Evolutionary conservation across 192 early-diverging fungal species (phyloP).

Genomic region (Coemansia sp.): DNA sequence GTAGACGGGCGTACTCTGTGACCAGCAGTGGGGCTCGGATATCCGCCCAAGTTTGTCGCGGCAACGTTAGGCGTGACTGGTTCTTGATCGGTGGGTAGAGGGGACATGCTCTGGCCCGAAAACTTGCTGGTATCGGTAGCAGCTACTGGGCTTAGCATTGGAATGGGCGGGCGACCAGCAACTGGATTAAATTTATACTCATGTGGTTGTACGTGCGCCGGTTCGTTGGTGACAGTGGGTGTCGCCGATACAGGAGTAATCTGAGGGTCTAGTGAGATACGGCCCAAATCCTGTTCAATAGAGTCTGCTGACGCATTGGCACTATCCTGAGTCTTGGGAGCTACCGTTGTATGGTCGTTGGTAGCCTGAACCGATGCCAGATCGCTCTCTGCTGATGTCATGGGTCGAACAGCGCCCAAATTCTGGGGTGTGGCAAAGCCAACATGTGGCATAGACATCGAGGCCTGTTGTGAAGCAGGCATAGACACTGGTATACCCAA

Average conservation of each 20-base stretch:
- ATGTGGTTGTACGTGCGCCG: slow-evolving; percentile 4
- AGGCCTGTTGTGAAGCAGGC: slow-evolving; percentile 9
- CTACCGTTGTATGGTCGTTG: neutral
- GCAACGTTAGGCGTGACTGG: neutral
- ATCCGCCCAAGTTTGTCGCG: neutral
- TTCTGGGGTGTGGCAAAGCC: neutral
- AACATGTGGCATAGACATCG: slow-evolving; percentile 11
- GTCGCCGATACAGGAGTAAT: neutral
- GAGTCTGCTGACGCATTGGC: slow-evolving; percentile 12
- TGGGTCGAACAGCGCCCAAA: neutral
- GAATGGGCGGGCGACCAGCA: slow-evolving; percentile 45
- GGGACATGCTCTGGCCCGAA: neutral
- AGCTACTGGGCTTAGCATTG: slow-evolving; percentile 18
- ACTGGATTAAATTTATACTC: slow-evolving; percentile 50
- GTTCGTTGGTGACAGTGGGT: slow-evolving; percentile 1
- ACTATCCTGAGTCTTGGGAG: slow-evolving; percentile 8
- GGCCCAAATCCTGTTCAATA: slow-evolving; percentile 15
- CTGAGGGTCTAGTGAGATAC: slow-evolving; percentile 10
- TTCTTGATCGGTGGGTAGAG: neutral
- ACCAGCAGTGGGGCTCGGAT: slow-evolving; percentile 1
- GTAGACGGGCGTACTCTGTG: neutral
- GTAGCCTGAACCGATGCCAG: slow-evolving; percentile 22
- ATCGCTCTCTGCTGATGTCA: slow-evolving; percentile 22
- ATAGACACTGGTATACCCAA: slow-evolving; percentile 22
- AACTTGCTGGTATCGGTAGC: neutral